A percentile compares a stretch with the other conserved stretches of the same genome.
These are phyloP conservation scores for Fusarium sp. DNA, from an alignment of 2,329 filamentous ascomycete genomes.

Conservation along the genomic window DNA sequence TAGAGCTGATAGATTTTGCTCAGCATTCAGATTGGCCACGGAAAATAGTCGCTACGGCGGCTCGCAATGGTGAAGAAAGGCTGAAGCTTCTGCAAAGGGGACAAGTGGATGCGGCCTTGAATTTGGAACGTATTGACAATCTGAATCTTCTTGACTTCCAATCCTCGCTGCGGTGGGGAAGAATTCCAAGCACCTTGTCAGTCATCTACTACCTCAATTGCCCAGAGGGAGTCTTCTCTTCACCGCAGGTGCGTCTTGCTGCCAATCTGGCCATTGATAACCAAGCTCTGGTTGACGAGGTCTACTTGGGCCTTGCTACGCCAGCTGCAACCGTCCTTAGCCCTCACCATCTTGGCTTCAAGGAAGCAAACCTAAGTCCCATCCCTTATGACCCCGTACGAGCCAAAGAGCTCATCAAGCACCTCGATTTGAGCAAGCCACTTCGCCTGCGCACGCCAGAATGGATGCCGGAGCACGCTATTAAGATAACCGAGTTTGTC, in stretches of 20 bases:
- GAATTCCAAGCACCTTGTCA: background rate
- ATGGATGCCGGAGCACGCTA: background rate
- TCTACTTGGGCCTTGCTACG: background rate
- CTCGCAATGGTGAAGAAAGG: background rate
- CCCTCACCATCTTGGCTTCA: background rate
- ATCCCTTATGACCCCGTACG: background rate
- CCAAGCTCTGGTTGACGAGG: background rate
- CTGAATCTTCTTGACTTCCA: background rate
- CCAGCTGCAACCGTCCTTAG: background rate
- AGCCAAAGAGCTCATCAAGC: background rate
- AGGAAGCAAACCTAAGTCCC: background rate
- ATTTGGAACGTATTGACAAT: background rate
- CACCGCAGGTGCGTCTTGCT: background rate
- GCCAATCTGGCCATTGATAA: background rate
- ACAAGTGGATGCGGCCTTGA: background rate
- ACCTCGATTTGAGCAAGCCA: background rate
- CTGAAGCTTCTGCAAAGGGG: background rate
- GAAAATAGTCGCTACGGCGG: background rate
- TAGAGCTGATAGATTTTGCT: background rate
- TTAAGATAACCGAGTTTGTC: background rate
- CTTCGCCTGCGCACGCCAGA: background rate
- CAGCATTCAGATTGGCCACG: background rate
- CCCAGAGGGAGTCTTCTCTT: background rate
- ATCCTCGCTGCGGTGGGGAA: background rate
- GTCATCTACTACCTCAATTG: conserved; percentile 1